Percentiles rank a stretch among this genome's conserved stretches.
phyloP scores from a whole-genome alignment of 179 eudicot genomes.

The Corrigiola litoralis region DNA sequence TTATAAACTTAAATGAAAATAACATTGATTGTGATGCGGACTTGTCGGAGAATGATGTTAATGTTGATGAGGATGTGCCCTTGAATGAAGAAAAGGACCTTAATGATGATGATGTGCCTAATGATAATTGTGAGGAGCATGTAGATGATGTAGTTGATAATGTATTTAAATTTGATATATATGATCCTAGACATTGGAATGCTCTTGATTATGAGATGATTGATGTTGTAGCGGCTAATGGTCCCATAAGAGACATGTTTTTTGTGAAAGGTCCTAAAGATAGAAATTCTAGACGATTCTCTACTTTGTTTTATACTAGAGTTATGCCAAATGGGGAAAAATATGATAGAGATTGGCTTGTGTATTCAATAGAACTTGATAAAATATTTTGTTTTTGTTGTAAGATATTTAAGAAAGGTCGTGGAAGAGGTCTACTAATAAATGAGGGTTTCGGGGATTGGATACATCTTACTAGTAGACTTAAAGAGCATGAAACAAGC shows the following conservation, averaged over 20 bases:
- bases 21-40: too few relatives aligned
- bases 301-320: not conserved
- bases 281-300: not conserved
- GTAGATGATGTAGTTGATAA: not conserved
- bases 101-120: not conserved
- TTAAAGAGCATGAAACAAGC: not conserved
- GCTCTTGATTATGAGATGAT: not conserved
- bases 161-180: not conserved
- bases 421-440: not conserved
- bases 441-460: not conserved
- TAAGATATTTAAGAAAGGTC: not conserved
- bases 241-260: not conserved
- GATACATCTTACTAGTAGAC: not conserved
- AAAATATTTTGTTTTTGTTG: not conserved
- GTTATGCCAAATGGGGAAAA: conserved; percentile 1
- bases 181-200: conserved; percentile 13
- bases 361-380: not conserved
- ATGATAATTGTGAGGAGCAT: not conserved
- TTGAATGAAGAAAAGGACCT: not conserved
- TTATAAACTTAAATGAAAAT: too few relatives aligned
- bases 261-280: not conserved
- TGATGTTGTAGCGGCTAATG: not conserved
- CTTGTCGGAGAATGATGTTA: not conserved
- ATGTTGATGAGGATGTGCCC: not conserved
- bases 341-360: conserved; percentile 4